phyloP scores from a whole-genome alignment of 2,329 filamentous ascomycete species.

The Didymella pinodella region DNA sequence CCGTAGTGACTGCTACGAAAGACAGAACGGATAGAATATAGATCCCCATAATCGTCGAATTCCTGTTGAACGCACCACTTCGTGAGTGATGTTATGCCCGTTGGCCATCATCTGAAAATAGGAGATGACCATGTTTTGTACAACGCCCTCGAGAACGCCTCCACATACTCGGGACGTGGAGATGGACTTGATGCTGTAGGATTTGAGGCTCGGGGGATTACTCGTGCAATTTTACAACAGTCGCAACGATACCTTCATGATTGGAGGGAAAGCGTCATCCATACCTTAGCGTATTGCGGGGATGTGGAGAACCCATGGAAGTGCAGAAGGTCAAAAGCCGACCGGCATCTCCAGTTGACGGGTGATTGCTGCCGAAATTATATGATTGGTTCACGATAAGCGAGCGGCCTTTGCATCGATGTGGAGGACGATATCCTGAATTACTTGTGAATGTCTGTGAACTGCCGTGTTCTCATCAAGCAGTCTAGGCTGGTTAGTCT shows the following conservation, averaged over 20 bases:
- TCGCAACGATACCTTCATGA: neutral
- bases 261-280: constrained; percentile 1
- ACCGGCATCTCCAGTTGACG: neutral
- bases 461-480: too few species aligned
- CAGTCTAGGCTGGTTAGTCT: neutral
- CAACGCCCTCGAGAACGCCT: neutral
- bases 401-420: constrained; percentile 4
- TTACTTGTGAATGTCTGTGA: too few species aligned
- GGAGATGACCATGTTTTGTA: neutral
- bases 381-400: neutral
- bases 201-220: neutral
- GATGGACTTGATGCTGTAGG: neutral
- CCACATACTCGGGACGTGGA: constrained; percentile 17
- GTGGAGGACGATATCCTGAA: neutral
- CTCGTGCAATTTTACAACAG: neutral
- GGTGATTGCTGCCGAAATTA: neutral
- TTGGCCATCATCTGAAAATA: neutral
- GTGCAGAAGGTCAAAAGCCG: constrained; percentile 7
- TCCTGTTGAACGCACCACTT: neutral
- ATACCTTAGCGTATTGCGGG: constrained; percentile 7
- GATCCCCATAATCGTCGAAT: neutral
- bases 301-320: constrained; percentile 1
- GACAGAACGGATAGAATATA: neutral
- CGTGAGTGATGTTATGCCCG: neutral
- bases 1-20: constrained; percentile 1